phyloP scores from a whole-genome alignment of 1,139 yeast genomes.

The Magnusiomyces magnusii region DNA sequence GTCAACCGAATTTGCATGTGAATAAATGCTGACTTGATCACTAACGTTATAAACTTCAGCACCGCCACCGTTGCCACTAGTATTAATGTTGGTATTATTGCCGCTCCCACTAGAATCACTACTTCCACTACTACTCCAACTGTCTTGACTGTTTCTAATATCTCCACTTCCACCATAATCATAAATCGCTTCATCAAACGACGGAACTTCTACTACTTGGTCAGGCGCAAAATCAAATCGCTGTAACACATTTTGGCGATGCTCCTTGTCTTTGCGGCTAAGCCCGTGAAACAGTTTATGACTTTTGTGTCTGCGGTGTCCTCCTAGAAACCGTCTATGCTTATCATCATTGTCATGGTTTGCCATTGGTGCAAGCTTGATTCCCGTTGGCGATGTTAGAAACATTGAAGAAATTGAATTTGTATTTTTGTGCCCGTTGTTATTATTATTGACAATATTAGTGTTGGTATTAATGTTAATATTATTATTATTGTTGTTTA shows the following conservation, averaged over 20 bases:
- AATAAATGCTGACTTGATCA: background rate
- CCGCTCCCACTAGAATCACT: no score
- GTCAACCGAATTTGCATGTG: background rate
- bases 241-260: background rate
- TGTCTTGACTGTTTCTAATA: background rate
- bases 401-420: background rate
- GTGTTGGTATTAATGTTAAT: no score
- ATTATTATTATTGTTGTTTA: no score
- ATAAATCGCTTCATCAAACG: background rate
- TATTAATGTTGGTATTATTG: no score
- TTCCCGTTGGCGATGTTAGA: background rate
- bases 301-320: background rate
- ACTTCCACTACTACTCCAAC: background rate
- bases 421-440: no score
- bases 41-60: background rate
- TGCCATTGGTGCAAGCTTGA: background rate
- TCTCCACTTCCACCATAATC: background rate
- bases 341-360: background rate
- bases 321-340: background rate
- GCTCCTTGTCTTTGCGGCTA: background rate
- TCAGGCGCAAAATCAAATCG: background rate
- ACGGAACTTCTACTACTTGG: background rate
- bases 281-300: background rate
- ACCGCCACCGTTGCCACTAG: background rate
- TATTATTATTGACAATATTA: no score